These are phyloP conservation scores for Bremia lactucae DNA, from an alignment of 352 stramenopile species.

Conservation along the genomic window DNA sequence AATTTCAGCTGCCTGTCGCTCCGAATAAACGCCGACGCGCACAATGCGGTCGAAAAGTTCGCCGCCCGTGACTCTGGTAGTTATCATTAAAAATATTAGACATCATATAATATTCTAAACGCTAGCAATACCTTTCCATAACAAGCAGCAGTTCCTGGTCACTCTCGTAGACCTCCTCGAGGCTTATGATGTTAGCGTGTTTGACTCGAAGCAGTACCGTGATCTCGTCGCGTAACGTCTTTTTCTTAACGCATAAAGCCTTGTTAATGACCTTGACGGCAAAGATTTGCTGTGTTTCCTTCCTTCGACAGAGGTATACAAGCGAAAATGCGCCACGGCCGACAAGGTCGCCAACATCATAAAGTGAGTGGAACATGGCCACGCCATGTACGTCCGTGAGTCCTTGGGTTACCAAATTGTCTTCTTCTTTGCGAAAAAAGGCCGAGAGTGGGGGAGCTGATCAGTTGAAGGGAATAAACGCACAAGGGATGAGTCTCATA, in stretches of 20 bases:
- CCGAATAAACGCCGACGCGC: constrained; percentile 70
- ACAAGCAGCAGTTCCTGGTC: constrained; percentile 81
- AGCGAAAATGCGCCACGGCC: constrained; percentile 74
- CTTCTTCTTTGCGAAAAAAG: constrained; percentile 84
- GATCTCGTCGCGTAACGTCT: constrained; percentile 80
- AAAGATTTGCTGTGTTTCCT: constrained; percentile 73
- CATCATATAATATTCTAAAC: background rate
- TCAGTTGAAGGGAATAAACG: background rate
- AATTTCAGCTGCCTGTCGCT: constrained; percentile 67
- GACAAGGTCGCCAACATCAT: constrained; percentile 81
- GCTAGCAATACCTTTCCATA: constrained; percentile 58
- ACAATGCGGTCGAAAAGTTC: constrained; percentile 82
- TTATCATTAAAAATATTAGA: constrained; percentile 1
- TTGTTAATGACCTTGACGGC: constrained; percentile 87
- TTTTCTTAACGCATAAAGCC: constrained; percentile 78
- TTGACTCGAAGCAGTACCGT: constrained; percentile 77
- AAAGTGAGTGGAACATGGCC: constrained; percentile 84
- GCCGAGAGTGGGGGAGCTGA: constrained; percentile 74
- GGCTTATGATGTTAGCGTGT: constrained; percentile 82
- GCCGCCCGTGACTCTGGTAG: constrained; percentile 67
- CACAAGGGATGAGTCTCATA: background rate
- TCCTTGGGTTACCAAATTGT: constrained; percentile 72
- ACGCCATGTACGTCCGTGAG: constrained; percentile 70
- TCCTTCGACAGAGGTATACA: constrained; percentile 75
- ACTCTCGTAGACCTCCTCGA: constrained; percentile 80